Evolutionary conservation across 805 yeast species (phyloP).

Genomic region (Saccharomyces paradoxus): DNA sequence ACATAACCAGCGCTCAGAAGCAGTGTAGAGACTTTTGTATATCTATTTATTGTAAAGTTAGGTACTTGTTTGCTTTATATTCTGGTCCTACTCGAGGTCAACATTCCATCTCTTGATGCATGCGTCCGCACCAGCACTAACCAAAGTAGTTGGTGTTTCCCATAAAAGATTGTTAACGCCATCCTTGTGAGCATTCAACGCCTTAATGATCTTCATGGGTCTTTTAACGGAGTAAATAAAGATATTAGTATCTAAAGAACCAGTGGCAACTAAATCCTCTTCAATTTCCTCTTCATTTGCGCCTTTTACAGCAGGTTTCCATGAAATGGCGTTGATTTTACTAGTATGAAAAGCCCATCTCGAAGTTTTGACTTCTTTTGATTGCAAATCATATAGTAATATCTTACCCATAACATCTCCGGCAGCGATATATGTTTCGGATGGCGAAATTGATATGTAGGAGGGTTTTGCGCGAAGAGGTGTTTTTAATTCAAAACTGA

Average conservation of each 20-base stretch:
- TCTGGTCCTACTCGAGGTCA: slow-evolving; percentile 8
- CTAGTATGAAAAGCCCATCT: slow-evolving; percentile 96
- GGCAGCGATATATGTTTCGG: slow-evolving; percentile 61
- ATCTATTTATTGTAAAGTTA: not conserved
- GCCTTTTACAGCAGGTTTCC: slow-evolving; percentile 39
- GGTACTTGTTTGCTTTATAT: not conserved
- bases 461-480: slow-evolving; percentile 56
- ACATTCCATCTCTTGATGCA: slow-evolving; percentile 65
- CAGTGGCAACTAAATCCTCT: slow-evolving; percentile 65
- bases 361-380: slow-evolving; percentile 57
- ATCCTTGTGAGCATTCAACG: slow-evolving; percentile 75
- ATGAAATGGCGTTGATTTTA: slow-evolving; percentile 62
- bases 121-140: slow-evolving; percentile 76
- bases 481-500: slow-evolving; percentile 31
- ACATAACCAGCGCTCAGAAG: not conserved
- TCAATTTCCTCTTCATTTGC: slow-evolving; percentile 40
- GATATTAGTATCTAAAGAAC: slow-evolving; percentile 76
- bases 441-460: slow-evolving; percentile 59
- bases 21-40: not conserved
- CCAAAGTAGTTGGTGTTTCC: slow-evolving; percentile 43
- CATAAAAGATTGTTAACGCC: slow-evolving; percentile 76
- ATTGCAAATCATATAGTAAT: slow-evolving; percentile 51
- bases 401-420: slow-evolving; percentile 88
- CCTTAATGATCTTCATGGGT: slow-evolving; percentile 71
- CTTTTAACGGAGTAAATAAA: slow-evolving; percentile 69